Evolutionary conservation across 2,329 filamentous ascomycete genomes (phyloP), one percentile per base, ranked within the genome.

Genomic region (Nemania serpens): DNA sequence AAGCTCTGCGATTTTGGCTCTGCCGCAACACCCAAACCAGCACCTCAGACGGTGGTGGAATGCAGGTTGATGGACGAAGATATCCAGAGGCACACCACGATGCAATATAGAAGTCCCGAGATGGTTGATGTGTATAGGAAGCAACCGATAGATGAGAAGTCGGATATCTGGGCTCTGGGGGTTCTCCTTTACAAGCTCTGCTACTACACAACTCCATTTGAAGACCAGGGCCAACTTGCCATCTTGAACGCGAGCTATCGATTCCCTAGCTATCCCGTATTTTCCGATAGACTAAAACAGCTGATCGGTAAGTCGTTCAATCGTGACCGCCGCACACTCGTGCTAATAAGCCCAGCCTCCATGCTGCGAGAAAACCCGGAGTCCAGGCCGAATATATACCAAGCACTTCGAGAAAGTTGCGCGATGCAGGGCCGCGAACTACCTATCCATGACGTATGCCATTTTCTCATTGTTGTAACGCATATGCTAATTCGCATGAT

Each of bases 1-100:
- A 99, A 99, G 80, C 84, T 99, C 39, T 99, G 95, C 79, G 95
- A 99, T 80, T 99, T 99, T 82, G 95, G 95, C 36, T 97, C 93
- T 5, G 88, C 95, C 4, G 93, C 95, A 2, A 81, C 89, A 29
- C 93, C 95, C 37, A 85, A 90, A 64, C 88, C 93, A 12, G 93
- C 95, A 43, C 93, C 95, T 12, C 91, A 88, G 15, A 94, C 91
- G 5, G 90, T 93, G 6, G 88, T 88, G 41, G 95, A 99, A 76
- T 97, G 94, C 67, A 88, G 94, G 59, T 77, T 96, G 69, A 92
- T 98, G 72, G 95, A 99, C 76, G 95, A 99, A 73, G 95, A 99
- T 76, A 89, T 99, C 12, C 95, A 98, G 77, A 91, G 91, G 71
- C 94, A 99, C 74, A 99, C 95, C 0, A 99, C 95, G 0, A 84